A percentile compares a stretch with the other conserved stretches of the same genome.
phyloP scores from a whole-genome alignment of 257 asterid species.

The Vinca minor region DNA sequence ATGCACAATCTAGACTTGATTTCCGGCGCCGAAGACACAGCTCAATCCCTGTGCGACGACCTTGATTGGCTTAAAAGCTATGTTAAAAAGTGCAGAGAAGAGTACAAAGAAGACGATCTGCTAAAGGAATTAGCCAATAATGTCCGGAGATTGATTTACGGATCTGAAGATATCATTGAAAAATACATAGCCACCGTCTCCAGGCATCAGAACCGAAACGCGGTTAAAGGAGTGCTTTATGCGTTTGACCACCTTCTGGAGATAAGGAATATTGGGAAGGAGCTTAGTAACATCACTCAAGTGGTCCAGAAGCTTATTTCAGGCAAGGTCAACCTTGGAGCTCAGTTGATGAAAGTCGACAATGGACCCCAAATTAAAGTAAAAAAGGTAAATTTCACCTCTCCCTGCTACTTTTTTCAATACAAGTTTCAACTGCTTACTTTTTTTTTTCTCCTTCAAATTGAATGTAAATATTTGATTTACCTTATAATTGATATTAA shows the following conservation, averaged over 20 bases:
- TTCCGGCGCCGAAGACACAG: background rate
- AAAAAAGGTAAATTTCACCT: background rate
- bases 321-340: background rate
- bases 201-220: background rate
- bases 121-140: constrained; percentile 8
- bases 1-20: background rate
- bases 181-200: constrained; percentile 15
- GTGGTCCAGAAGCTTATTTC: background rate
- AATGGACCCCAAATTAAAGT: background rate
- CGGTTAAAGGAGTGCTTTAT: background rate
- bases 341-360: constrained; percentile 8
- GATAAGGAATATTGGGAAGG: constrained; percentile 3
- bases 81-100: background rate
- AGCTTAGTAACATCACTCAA: constrained; percentile 5
- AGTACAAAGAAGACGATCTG: constrained; percentile 1
- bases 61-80: background rate
- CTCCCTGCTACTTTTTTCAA: no score
- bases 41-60: background rate
- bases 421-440: no score
- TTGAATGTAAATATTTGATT: no score
- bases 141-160: constrained; percentile 17
- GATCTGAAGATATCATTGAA: constrained; percentile 29
- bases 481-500: no score
- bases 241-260: background rate
- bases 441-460: no score